Evolutionary conservation across 805 yeast genomes (phyloP).

Genomic region (Candida fluviatilis): DNA sequence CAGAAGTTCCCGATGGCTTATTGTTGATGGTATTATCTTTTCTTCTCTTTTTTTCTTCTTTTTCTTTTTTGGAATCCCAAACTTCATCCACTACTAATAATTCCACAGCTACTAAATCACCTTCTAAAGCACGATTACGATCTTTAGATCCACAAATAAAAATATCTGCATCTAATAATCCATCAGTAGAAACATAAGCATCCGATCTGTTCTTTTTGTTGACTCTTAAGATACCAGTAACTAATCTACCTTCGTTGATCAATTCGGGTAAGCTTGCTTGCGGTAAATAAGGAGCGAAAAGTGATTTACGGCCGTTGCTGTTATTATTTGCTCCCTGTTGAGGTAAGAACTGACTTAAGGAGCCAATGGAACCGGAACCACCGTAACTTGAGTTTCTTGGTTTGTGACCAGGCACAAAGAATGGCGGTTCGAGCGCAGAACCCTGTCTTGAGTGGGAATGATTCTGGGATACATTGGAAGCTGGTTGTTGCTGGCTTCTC

Average conservation of each 20-base stretch:
- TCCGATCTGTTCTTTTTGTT: constrained; percentile 95
- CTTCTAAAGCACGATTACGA: constrained; percentile 95
- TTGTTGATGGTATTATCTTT: constrained; percentile 51
- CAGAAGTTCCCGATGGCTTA: constrained; percentile 29
- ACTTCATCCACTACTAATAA: constrained; percentile 93
- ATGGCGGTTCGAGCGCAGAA: constrained; percentile 34
- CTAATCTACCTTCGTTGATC: constrained; percentile 84
- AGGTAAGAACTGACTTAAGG: constrained; percentile 37
- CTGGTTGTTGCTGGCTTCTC: constrained; percentile 51
- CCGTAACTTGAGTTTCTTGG: constrained; percentile 64
- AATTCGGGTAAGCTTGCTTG: constrained; percentile 89
- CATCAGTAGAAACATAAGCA: constrained; percentile 97
- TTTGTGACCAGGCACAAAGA: constrained; percentile 76
- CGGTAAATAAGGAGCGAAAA: constrained; percentile 94
- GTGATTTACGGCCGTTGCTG: constrained; percentile 59
- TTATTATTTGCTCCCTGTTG: constrained; percentile 9
- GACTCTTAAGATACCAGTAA: constrained; percentile 88
- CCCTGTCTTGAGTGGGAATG: constrained; percentile 19
- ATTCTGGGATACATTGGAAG: neutral
- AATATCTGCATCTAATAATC: constrained; percentile 91
- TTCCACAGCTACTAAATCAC: constrained; percentile 95
- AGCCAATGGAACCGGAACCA: constrained; percentile 54
- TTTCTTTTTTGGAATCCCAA: constrained; percentile 94
- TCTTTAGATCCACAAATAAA: constrained; percentile 98
- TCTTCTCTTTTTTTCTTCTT: constrained; percentile 94